These are phyloP conservation scores for Rutstroemia sp. DNA, from an alignment of 2,329 filamentous ascomycete genomes.

Conservation along the genomic window DNA sequence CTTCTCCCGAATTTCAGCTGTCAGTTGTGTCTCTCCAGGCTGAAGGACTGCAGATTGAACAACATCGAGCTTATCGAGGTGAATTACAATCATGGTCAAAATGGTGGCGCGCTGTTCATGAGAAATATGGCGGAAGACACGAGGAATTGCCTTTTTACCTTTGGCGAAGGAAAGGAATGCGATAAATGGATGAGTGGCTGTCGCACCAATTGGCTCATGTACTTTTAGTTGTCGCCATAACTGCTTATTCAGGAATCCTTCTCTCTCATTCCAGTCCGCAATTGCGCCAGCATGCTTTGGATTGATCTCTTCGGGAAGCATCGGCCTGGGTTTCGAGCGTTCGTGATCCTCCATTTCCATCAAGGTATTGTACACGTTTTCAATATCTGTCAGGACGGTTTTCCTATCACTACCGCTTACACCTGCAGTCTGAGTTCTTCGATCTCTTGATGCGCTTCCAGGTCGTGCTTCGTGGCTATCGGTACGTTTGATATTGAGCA, in stretches of 20 bases:
- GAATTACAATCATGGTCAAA: constrained; percentile 89
- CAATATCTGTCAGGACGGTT: constrained; percentile 76
- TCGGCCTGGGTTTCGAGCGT: constrained; percentile 64
- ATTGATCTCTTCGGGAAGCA: constrained; percentile 53
- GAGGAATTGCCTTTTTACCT: constrained; percentile 91
- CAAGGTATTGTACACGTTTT: constrained; percentile 77
- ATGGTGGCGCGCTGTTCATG: constrained; percentile 92
- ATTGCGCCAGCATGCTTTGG: constrained; percentile 65
- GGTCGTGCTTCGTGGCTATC: constrained; percentile 58
- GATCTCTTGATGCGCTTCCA: constrained; percentile 38
- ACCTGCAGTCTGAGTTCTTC: constrained; percentile 33
- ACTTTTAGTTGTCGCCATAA: constrained; percentile 87
- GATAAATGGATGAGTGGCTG: constrained; percentile 85
- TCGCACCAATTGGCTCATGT: constrained; percentile 78
- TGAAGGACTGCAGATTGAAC: constrained; percentile 72
- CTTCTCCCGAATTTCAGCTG: constrained; percentile 75
- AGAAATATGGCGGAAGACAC: constrained; percentile 88
- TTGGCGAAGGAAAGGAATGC: constrained; percentile 91
- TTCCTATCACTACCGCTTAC: constrained; percentile 69
- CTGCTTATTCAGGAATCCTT: constrained; percentile 64
- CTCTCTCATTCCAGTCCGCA: constrained; percentile 69
- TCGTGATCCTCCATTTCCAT: constrained; percentile 95
- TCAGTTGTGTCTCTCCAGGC: constrained; percentile 64
- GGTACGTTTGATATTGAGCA: constrained; percentile 88
- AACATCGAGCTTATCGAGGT: constrained; percentile 87